Base-by-base conservation (phyloP, 345 rosid species). In the Sisymbrium altissimum region DNA sequence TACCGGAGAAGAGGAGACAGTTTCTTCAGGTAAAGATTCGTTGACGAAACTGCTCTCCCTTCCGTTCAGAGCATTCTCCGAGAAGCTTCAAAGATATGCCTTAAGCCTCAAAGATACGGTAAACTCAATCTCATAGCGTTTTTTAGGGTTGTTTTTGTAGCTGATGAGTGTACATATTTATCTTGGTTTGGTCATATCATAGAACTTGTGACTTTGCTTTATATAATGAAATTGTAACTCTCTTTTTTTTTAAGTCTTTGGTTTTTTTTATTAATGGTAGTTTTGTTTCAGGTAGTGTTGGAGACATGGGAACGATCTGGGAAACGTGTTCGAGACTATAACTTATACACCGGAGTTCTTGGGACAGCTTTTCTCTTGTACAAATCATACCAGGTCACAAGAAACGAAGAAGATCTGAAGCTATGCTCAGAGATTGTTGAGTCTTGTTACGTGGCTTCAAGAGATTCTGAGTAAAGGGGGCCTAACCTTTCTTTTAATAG, bases 41-140 rank as follows among this genome's bases (percentile, higher is more conserved):
- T 82, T 88, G 53, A 48, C 39, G 79, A 83, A 84, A 52, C 86
- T 90, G 35, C 92, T 92, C 52, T 83, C 86, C 25, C 83, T 82
- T 85, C 93, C 96, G 2, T 85, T 82, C 85, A 61, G 77, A 44
- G 62, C 81, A 64, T 82, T 90, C 75, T 84, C 91, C 17, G 83
- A 81, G 64, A 79, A 70, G 45, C 83, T 92, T 74, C 84, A 77
- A 53, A 83, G 84, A 58, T 74, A 86, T 29, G 98, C 89, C 33
- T 74, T 90, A 64, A 86, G 88, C 69, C 85, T 92, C 71, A 92
- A 88, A 84, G 95, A 88, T 77, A 86, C 81, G 14, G 98, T 92
- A 81, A 54, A 21, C 43, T 35, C 25, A 13, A n/a, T 27, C 6
- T 54, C 6, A 27, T 29, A 53, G 10, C 18, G 18, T 53, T 30